Conservation (phyloP, 306 rosid species). For the Corylus avellana region DNA sequence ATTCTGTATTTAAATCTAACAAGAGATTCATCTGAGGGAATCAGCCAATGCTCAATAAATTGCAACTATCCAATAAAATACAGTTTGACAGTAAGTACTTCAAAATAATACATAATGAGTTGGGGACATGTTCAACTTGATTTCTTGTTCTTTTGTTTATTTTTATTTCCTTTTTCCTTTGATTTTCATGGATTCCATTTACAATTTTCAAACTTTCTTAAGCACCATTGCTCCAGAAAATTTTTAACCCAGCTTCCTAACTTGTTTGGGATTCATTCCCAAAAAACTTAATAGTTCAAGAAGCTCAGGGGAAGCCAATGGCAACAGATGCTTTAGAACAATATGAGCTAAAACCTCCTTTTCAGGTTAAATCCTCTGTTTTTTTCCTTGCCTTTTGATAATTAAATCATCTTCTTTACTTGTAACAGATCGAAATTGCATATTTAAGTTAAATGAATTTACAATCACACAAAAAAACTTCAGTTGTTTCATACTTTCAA, state of each 20-base stretch:
- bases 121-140: neutral
- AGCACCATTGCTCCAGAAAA: neutral
- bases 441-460: neutral
- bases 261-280: neutral
- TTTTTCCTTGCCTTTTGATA: no score
- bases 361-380: neutral
- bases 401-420: no score
- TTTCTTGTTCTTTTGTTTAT: neutral
- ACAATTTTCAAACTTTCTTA: neutral
- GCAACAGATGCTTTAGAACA: neutral
- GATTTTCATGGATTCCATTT: neutral
- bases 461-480: neutral
- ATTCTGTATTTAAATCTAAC: neutral
- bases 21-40: conserved; percentile 13
- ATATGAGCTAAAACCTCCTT: neutral
- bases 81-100: neutral
- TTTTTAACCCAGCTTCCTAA: neutral
- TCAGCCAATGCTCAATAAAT: neutral
- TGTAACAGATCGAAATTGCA: neutral
- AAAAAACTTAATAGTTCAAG: neutral
- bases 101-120: neutral
- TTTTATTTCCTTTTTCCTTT: neutral
- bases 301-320: neutral
- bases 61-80: neutral
- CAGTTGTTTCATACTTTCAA: neutral